Evolutionary conservation across 179 eudicot species (phyloP), one percentile per base, ranked within the genome.

Genomic region (Corrigiola litoralis): DNA sequence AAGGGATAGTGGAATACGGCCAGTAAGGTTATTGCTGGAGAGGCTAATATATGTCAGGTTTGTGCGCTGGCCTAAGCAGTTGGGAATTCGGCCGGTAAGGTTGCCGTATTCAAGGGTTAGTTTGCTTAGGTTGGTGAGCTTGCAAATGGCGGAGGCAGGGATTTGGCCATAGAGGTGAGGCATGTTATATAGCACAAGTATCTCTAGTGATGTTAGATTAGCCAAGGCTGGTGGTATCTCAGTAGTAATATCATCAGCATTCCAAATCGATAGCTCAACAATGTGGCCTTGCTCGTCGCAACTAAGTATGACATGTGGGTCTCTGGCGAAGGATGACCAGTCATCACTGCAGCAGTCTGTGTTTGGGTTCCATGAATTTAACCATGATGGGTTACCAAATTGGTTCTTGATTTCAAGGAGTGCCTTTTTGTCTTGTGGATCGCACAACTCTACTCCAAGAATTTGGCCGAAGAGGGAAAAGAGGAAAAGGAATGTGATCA

Each of bases 261-360:
- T 27, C 27, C n/a, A n/a, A 12, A 61, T 44, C 1, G 65, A 6
- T 4, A 61, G 65, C 9, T 28, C 52, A n/a, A 42, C 29, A 14
- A 61, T 38, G 17, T 28, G 37, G 65, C 32, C 52, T 27, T 23
- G 65, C 51, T 61, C 52, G 52, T 61, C 27, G 44, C 65, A 61
- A 18, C 12, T 28, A 2, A 61, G 27, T 4, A 17, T 61, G 38
- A 28, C 65, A 61, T 27, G 51, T 14, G 1, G 18, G n/a, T n/a
- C n/a, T n/a, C n/a, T n/a, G n/a, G n/a, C n/a, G n/a, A n/a, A n/a
- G n/a, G n/a, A n/a, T n/a, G n/a, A n/a, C n/a, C n/a, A n/a, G n/a
- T n/a, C n/a, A n/a, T n/a, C n/a, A n/a, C n/a, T 28, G 23, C 65
- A 61, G 11, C 65, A 61, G 28, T 61, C 32, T 25, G 52, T 14